A percentile compares a stretch with the other conserved stretches of the same genome.
Conservation (phyloP, 306 rosid species). For the Vicia villosa region DNA sequence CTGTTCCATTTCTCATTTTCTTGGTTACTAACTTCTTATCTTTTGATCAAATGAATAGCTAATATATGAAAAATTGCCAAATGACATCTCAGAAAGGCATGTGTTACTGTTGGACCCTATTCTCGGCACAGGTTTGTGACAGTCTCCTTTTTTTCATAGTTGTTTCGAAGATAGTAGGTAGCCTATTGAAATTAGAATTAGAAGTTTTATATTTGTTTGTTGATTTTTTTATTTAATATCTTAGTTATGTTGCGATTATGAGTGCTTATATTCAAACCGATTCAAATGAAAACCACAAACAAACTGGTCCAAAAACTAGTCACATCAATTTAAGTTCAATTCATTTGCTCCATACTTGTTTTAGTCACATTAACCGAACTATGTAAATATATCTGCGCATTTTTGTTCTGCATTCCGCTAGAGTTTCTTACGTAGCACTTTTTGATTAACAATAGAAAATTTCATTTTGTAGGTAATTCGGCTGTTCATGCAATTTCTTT, state of each 20-base stretch:
- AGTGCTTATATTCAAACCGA: background rate
- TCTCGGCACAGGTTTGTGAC: conserved; percentile 87
- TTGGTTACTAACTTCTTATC: conserved; percentile 14
- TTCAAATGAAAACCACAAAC: no score
- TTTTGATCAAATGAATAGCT: conserved; percentile 56
- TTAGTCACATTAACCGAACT: background rate
- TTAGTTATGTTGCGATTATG: background rate
- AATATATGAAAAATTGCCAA: conserved; percentile 90
- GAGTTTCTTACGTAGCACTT: background rate
- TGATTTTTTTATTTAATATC: conserved; percentile 2
- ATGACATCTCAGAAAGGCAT: conserved; percentile 95
- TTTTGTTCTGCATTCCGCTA: background rate
- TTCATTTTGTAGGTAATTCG: conserved; percentile 73
- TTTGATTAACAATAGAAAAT: conserved; percentile 22
- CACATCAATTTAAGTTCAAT: background rate
- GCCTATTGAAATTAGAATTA: background rate
- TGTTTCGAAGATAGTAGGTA: conserved; percentile 17
- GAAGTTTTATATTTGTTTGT: background rate
- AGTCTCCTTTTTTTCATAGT: background rate
- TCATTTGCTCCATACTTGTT: background rate
- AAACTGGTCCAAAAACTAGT: background rate
- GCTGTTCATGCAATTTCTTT: conserved; percentile 95
- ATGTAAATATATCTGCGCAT: background rate
- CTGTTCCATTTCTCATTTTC: conserved; percentile 19
- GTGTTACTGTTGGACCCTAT: conserved; percentile 95